Base-by-base conservation (phyloP, 306 rosid species). In the Quercus glauca region DNA sequence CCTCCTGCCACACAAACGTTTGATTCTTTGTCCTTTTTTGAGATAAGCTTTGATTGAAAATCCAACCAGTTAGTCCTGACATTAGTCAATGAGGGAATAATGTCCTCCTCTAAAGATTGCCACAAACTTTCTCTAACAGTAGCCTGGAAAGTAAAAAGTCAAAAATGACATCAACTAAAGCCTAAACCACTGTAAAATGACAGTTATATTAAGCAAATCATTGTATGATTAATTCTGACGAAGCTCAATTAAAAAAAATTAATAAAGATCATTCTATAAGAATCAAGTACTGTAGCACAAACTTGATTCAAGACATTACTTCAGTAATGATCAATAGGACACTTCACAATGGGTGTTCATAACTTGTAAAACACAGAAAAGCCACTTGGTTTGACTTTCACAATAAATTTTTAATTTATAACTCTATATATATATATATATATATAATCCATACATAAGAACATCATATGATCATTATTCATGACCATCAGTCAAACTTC, bases 61-160 rank as follows among this genome's bases (percentile, higher is more conserved):
- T 93, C 98, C 90, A 95, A 84, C 99, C 99, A 95, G 73, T 95
- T 95, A 80, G 89, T 77, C 90, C 88, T 91, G 69, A 82, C 86
- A 69, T 86, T 82, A 73, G 97, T 77, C 75, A 85, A 70, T 26
- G 97, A 85, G 60, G 98, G 92, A 84, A 91, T 78, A 91, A 95
- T 85, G 80, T 95, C 98, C 85, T 95, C 97, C 89, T 95, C 99
- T 83, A 95, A 86, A 68, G 99, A 91, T 49, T 14, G 90, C 99
- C 99, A 95, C 73, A 86, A 76, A 72, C 81, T 83, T 87, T 95
- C 99, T 80, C 81, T 87, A 73, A 87, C 92, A 79, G 79, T 78
- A 84, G 79, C 98, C 99, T 95, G 91, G 80, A 81, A 89, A 73
- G 74, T 81, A 80, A 65, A 53, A 67, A 18, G 74, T 61, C 75